Conservation (phyloP, 2,329 filamentous ascomycete genomes). For the Talaromyces amestolkiae region DNA sequence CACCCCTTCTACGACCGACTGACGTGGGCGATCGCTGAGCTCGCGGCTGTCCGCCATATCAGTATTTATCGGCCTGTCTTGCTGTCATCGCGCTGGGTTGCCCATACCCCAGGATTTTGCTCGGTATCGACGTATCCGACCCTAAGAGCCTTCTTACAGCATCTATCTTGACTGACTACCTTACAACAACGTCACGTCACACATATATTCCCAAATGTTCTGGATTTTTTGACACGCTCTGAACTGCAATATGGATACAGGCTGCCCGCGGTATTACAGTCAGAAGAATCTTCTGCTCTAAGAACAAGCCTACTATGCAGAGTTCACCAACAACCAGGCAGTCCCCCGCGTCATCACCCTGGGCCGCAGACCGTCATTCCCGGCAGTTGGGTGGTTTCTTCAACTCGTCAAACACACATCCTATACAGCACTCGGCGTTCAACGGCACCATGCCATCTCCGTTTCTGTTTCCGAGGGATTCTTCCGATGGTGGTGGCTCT, state of each 20-base stretch:
- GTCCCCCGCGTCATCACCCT: slow-evolving; percentile 12
- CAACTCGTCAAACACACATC: slow-evolving; percentile 51
- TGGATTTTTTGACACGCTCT: background rate
- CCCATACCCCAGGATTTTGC: background rate
- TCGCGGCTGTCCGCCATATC: background rate
- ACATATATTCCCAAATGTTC: background rate
- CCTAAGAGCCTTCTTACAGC: background rate
- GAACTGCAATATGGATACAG: slow-evolving; percentile 13
- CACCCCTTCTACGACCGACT: background rate
- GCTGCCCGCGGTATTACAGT: slow-evolving; percentile 2
- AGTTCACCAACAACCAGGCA: slow-evolving; percentile 11
- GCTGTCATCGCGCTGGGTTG: background rate
- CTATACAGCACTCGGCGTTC: slow-evolving; percentile 54
- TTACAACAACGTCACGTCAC: background rate
- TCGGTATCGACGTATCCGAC: background rate
- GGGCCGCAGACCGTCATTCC: slow-evolving; percentile 17
- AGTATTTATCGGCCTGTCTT: background rate
- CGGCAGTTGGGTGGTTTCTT: slow-evolving; percentile 26
- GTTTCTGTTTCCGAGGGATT: slow-evolving; percentile 47
- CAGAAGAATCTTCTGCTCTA: background rate
- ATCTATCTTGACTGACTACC: background rate
- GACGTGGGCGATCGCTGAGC: background rate
- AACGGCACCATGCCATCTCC: slow-evolving; percentile 57
- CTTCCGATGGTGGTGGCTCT: slow-evolving; percentile 36
- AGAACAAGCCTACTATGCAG: slow-evolving; percentile 11